Evolutionary conservation across 495 filamentous ascomycete genomes (phyloP).

Genomic region (Penicillium angulare): DNA sequence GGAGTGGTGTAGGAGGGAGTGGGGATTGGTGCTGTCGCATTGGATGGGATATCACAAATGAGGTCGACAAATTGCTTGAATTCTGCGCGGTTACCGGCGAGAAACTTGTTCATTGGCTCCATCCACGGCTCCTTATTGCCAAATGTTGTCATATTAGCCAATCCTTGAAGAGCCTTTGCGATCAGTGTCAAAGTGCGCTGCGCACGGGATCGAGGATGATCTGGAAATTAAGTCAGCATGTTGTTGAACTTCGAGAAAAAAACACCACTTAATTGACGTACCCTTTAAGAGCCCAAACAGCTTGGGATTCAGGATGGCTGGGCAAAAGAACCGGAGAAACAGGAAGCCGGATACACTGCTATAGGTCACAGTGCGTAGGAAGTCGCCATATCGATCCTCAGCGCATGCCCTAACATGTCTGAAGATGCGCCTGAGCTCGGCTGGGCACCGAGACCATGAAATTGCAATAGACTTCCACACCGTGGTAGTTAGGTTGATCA

Average conservation of each 20-base stretch:
- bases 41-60: slow-evolving; percentile 77
- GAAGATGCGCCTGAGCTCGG: slow-evolving; percentile 83
- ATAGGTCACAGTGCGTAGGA: slow-evolving; percentile 86
- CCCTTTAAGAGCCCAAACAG: slow-evolving; percentile 88
- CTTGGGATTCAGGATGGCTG: slow-evolving; percentile 93
- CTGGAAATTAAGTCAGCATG: slow-evolving; percentile 38
- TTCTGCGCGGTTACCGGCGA: slow-evolving; percentile 50
- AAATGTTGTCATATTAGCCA: slow-evolving; percentile 91
- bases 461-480: slow-evolving; percentile 81
- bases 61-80: slow-evolving; percentile 87
- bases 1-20: slow-evolving; percentile 92
- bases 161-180: slow-evolving; percentile 90
- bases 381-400: slow-evolving; percentile 96
- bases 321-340: slow-evolving; percentile 94
- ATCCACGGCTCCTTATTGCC: slow-evolving; percentile 98
- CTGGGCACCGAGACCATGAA: slow-evolving; percentile 71
- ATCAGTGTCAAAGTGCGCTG: slow-evolving; percentile 92
- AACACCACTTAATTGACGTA: too few species aligned
- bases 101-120: slow-evolving; percentile 89
- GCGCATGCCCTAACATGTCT: slow-evolving; percentile 91
- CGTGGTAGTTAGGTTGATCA: slow-evolving; percentile 73
- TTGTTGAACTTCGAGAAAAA: background rate
- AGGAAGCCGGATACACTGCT: slow-evolving; percentile 96
- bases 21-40: slow-evolving; percentile 60
- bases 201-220: slow-evolving; percentile 82